Base-by-base conservation (phyloP, 768 basidiomycete species). In the Lentinula boryana region DNA sequence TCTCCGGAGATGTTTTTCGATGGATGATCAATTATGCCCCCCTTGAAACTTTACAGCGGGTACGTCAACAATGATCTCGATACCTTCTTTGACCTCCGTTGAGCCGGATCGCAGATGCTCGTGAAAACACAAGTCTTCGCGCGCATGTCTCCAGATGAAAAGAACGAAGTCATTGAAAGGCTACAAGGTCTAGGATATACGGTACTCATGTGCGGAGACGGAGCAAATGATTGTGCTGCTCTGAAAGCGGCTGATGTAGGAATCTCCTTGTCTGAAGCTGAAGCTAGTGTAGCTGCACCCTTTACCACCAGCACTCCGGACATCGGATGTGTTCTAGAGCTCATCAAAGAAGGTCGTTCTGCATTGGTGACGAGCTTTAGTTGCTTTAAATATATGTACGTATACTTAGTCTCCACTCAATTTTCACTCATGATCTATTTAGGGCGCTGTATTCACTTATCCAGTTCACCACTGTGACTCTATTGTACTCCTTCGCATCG, bases 381-480 rank as follows among this genome's bases (percentile, higher is more conserved):
- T 65, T 98, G 96, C 76, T 99, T 99, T 86, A 99, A 99, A 74
- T 99, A 98, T 69, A 99, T 99, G 96, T 95, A 67, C 73, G 92
- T 79, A 38, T 43, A 33, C 44, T 54, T 21, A n/a, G 10, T 33
- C 23, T 5, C 32, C 36, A 66, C 64, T 44, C 70, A 55, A 54
- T 58, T 49, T 44, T 56, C 2, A 54, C 46, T 40, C 64, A 60
- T 16, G 16, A 18, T 27, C 31, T 23, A 16, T 38, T 23, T 67
- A 98, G 95, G 96, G 97, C 97, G 0, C 74, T 99, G 48, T 99
- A 98, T 74, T 99, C 97, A 12, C 80, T 99, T 65, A 99, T 99
- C 56, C 97, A 99, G 71, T 99, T 99, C 71, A 98, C 95, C n/a
- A 93, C 95, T 3, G 91, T 98, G 62, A 97, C 95, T 2, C 73